Conservation (phyloP, 371 early-diverging fungal genomes). For the Sporodiniella umbellata region DNA sequence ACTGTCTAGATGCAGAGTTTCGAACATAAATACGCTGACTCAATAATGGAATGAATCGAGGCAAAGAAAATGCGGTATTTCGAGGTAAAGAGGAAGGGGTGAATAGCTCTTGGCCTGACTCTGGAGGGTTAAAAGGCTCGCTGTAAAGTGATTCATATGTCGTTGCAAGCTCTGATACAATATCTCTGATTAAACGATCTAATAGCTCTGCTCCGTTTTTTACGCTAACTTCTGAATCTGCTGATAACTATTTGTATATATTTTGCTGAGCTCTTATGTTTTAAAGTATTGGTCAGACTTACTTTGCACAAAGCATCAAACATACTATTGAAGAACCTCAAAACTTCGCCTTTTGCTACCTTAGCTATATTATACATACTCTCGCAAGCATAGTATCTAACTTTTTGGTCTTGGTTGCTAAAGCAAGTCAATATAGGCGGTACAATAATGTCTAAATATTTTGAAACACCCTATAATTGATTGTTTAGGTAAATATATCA, state of each 20-base stretch:
- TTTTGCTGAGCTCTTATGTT: too few relatives aligned
- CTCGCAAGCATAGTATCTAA: conserved; percentile 94
- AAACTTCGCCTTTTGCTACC: conserved; percentile 78
- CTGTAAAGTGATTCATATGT: conserved; percentile 52
- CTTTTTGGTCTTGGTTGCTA: conserved; percentile 80
- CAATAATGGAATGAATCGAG: conserved; percentile 85
- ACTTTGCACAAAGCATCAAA: conserved; percentile 92
- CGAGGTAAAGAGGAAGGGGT: conserved; percentile 31
- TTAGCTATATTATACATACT: conserved; percentile 95
- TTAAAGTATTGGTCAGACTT: too few relatives aligned
- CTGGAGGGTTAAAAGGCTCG: conserved; percentile 28
- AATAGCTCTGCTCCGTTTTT: conserved; percentile 88
- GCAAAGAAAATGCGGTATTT: conserved; percentile 73
- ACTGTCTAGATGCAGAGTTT: conserved; percentile 85
- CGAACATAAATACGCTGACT: conserved; percentile 83
- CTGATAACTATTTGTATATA: too few relatives aligned
- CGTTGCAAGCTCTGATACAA: conserved; percentile 83
- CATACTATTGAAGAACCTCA: conserved; percentile 88
- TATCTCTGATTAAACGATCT: conserved; percentile 88
- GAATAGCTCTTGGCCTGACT: conserved; percentile 14
- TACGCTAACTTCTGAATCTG: conserved; percentile 83
- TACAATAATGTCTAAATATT: conserved; percentile 72
- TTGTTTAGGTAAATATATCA: background rate
- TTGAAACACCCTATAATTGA: conserved; percentile 53
- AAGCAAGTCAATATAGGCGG: conserved; percentile 91